A percentile compares a stretch with the other conserved stretches of the same genome.
Conservation (phyloP, 306 rosid species). For the Vigna nakashimae region DNA sequence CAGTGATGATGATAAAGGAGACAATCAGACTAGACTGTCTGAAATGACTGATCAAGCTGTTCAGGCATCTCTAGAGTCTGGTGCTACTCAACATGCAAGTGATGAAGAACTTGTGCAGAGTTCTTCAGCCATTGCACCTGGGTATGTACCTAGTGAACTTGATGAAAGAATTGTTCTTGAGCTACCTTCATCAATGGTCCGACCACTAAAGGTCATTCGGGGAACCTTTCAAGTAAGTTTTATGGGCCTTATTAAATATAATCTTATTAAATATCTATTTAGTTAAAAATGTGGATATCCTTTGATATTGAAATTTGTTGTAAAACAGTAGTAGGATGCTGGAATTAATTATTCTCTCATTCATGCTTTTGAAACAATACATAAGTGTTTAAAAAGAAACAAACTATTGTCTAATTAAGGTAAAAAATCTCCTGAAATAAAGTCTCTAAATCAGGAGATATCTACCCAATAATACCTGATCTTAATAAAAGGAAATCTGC, state of each 20-base stretch:
- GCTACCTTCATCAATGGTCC: conserved; percentile 87
- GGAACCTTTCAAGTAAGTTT: conserved; percentile 90
- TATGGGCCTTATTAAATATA: conserved; percentile 24
- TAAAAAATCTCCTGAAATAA: too few relatives aligned
- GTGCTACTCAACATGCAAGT: conserved; percentile 55
- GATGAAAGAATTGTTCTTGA: conserved; percentile 94
- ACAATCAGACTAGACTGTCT: conserved; percentile 54
- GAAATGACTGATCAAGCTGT: conserved; percentile 62
- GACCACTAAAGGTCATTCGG: conserved; percentile 79
- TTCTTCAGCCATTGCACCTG: conserved; percentile 72
- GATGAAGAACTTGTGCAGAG: conserved; percentile 67
- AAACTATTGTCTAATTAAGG: too few relatives aligned
- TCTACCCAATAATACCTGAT: too few relatives aligned
- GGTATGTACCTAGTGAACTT: conserved; percentile 85
- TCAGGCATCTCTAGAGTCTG: conserved; percentile 53
- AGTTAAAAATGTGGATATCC: conserved; percentile 23
- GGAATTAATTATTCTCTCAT: too few relatives aligned
- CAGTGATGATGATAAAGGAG: conserved; percentile 56
- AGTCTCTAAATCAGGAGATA: too few relatives aligned
- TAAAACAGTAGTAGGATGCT: too few relatives aligned
- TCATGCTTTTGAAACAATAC: too few relatives aligned
- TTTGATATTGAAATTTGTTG: background rate
- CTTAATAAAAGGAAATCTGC: too few relatives aligned
- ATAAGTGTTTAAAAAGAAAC: too few relatives aligned
- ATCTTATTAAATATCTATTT: conserved; percentile 2